A percentile compares a stretch with the other conserved stretches of the same genome.
phyloP scores from a whole-genome alignment of 108 stramenopile genomes.

The Cylindrotheca closterium region DNA sequence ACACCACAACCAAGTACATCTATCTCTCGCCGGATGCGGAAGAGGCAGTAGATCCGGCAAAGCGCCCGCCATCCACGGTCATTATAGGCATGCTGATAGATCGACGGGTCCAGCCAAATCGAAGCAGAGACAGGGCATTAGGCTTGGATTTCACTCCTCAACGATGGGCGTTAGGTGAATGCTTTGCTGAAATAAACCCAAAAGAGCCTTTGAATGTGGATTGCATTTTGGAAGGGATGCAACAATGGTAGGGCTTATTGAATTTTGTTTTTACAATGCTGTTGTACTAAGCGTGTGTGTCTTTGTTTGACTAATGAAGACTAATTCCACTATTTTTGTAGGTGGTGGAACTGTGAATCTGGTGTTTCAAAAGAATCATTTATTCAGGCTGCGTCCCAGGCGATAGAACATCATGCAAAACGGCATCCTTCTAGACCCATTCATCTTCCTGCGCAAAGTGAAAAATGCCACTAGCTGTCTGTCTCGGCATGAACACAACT shows the following conservation, averaged over 20 bases:
- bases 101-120: slow-evolving; percentile 65
- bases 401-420: slow-evolving; percentile 58
- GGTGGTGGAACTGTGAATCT: slow-evolving; percentile 47
- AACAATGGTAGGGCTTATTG: slow-evolving; percentile 60
- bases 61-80: slow-evolving; percentile 50
- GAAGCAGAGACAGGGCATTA: slow-evolving; percentile 55
- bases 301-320: neutral
- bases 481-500: too few species aligned
- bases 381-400: slow-evolving; percentile 49
- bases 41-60: slow-evolving; percentile 29
- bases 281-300: neutral
- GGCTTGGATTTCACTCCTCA: slow-evolving; percentile 28
- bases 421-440: slow-evolving; percentile 60
- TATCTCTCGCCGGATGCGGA: slow-evolving; percentile 85
- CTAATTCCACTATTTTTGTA: neutral
- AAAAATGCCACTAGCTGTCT: too few species aligned
- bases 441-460: slow-evolving; percentile 6
- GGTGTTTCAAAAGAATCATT: slow-evolving; percentile 38
- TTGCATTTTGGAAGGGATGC: slow-evolving; percentile 72
- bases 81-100: slow-evolving; percentile 82
- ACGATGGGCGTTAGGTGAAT: slow-evolving; percentile 57
- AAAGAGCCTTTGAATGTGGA: slow-evolving; percentile 83
- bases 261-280: neutral
- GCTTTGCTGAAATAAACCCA: slow-evolving; percentile 36
- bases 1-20: slow-evolving; percentile 8